Conservation (phyloP, 1,284 basidiomycete genomes). For the Leccinum angustisporum region DNA sequence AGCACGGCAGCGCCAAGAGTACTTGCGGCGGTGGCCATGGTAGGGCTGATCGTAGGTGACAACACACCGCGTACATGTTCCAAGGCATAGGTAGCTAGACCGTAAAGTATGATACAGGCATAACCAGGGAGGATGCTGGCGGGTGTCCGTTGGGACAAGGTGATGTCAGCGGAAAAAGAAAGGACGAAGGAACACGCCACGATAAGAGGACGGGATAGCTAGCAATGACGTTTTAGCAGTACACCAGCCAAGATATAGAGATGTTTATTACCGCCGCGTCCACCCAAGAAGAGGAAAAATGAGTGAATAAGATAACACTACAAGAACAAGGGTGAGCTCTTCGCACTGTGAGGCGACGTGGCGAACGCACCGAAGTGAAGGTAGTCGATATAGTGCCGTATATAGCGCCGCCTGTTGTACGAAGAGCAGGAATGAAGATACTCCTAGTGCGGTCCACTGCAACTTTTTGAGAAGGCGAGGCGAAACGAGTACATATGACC, state of each 20-base stretch:
- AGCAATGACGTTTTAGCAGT: neutral
- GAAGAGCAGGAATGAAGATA: constrained; percentile 65
- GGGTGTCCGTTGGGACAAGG: constrained; percentile 45
- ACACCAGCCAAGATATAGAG: constrained; percentile 44
- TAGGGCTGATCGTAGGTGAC: constrained; percentile 53
- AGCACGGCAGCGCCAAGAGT: constrained; percentile 63
- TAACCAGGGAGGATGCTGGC: constrained; percentile 58
- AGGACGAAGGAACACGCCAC: constrained; percentile 46
- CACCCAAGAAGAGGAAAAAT: constrained; percentile 66
- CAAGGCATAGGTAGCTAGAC: constrained; percentile 54
- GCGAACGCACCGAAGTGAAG: constrained; percentile 56
- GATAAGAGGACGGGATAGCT: constrained; percentile 49
- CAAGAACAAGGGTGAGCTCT: constrained; percentile 1
- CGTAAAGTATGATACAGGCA: constrained; percentile 58
- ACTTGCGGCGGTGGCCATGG: constrained; percentile 51
- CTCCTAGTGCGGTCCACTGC: constrained; percentile 70
- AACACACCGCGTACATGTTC: constrained; percentile 62
- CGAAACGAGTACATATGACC: constrained; percentile 16
- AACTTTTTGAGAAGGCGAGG: constrained; percentile 11
- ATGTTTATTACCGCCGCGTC: constrained; percentile 44
- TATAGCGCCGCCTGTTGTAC: constrained; percentile 62
- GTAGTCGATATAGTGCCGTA: constrained; percentile 63
- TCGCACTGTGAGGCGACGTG: neutral
- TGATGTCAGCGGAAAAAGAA: constrained; percentile 55
- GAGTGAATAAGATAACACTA: constrained; percentile 66